Percentiles rank a stretch among this genome's conserved stretches.
Conservation (phyloP, 768 basidiomycete species). For the Lanmaoa rubissima region DNA sequence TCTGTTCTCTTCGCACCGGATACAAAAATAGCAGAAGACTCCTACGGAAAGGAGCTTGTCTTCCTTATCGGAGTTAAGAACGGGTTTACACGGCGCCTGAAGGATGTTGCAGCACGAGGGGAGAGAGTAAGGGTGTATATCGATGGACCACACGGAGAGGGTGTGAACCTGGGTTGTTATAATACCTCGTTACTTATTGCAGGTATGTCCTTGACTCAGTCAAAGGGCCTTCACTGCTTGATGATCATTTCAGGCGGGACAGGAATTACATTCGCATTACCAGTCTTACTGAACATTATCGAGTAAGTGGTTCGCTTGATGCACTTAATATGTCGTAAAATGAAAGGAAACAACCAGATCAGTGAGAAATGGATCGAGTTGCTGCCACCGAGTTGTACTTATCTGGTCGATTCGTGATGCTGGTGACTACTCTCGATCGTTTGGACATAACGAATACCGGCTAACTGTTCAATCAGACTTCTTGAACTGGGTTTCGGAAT, state of each 20-base stretch:
- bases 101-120: constrained; percentile 30
- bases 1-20: constrained; percentile 12
- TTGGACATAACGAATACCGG: background rate
- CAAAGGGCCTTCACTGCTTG: background rate
- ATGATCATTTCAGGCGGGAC: constrained; percentile 40
- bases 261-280: constrained; percentile 47
- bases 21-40: background rate
- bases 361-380: constrained; percentile 20
- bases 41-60: constrained; percentile 38
- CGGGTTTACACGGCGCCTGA: constrained; percentile 54
- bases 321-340: background rate
- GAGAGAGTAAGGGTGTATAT: constrained; percentile 45
- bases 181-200: constrained; percentile 48
- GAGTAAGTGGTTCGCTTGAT: constrained; percentile 29
- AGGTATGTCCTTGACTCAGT: constrained; percentile 30
- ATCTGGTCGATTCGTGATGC: constrained; percentile 43
- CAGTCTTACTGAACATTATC: constrained; percentile 43
- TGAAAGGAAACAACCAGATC: background rate
- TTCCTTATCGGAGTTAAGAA: constrained; percentile 56
- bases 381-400: constrained; percentile 36
- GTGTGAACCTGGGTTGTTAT: constrained; percentile 38
- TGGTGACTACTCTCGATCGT: constrained; percentile 24
- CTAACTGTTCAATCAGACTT: constrained; percentile 5
- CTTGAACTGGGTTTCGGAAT: constrained; percentile 11
- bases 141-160: constrained; percentile 55